Conservation (phyloP, 306 rosid species). For the Potentilla sterilis region DNA sequence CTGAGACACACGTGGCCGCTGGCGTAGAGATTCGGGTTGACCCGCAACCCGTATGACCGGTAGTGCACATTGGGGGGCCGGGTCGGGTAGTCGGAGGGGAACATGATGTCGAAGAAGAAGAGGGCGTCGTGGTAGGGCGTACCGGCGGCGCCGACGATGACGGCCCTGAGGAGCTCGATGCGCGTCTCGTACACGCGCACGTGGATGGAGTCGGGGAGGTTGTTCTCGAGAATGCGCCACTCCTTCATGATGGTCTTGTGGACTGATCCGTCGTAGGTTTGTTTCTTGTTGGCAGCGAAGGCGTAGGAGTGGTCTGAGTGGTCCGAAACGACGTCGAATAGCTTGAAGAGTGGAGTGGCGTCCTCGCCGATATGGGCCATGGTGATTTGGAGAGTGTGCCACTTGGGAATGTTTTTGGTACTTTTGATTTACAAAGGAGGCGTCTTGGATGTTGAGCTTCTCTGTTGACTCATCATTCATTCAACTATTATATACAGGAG, state of each 20-base stretch:
- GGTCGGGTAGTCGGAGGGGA: constrained; percentile 42
- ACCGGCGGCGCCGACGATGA: constrained; percentile 53
- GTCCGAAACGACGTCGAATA: constrained; percentile 46
- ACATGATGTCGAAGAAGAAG: constrained; percentile 50
- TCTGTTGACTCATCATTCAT: neutral
- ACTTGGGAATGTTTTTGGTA: neutral
- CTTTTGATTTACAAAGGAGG: neutral
- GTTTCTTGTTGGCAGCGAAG: neutral
- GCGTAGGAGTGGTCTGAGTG: constrained; percentile 38
- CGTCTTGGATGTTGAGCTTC: neutral
- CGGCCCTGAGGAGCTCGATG: constrained; percentile 43
- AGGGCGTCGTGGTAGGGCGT: constrained; percentile 63
- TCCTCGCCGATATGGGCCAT: neutral
- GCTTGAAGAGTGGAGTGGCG: constrained; percentile 14
- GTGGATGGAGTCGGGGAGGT: constrained; percentile 52
- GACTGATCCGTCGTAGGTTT: neutral
- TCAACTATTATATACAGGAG: no score
- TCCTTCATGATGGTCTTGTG: constrained; percentile 47
- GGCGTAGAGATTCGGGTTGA: constrained; percentile 51
- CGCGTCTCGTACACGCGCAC: constrained; percentile 48
- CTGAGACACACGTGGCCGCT: constrained; percentile 51
- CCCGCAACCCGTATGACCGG: constrained; percentile 36
- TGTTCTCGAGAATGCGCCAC: constrained; percentile 44
- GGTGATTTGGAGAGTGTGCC: neutral
- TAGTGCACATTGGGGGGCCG: constrained; percentile 40